Evolutionary conservation across 768 basidiomycete genomes (phyloP).

Genomic region (Boletus barrowsii): DNA sequence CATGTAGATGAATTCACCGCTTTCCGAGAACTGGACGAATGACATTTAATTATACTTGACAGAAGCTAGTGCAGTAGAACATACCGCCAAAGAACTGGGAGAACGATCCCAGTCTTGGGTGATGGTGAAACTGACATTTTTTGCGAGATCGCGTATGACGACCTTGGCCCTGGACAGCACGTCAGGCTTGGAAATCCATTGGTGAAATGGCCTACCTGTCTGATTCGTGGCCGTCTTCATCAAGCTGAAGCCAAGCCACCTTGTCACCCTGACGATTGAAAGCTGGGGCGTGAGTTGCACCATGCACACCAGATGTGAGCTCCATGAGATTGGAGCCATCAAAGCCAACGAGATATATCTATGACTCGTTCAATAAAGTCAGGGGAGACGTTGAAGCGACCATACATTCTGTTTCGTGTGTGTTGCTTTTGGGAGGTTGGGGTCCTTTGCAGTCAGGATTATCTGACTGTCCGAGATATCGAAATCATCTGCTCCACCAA

Average conservation of each 20-base stretch:
- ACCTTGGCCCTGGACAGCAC: constrained; percentile 56
- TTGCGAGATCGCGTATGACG: constrained; percentile 71
- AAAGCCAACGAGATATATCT: constrained; percentile 73
- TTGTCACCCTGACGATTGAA: constrained; percentile 66
- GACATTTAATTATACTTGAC: background rate
- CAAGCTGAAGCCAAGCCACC: constrained; percentile 86
- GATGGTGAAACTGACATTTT: constrained; percentile 64
- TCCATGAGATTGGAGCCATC: constrained; percentile 53
- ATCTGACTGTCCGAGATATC: constrained; percentile 68
- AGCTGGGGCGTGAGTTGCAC: constrained; percentile 72
- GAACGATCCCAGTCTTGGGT: constrained; percentile 88
- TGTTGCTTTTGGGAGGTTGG: constrained; percentile 67
- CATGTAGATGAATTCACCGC: constrained; percentile 66
- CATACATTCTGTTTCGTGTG: constrained; percentile 87
- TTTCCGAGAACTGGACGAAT: constrained; percentile 62
- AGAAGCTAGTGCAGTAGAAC: background rate
- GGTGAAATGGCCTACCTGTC: constrained; percentile 52
- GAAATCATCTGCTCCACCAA: constrained; percentile 82
- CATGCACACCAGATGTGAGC: constrained; percentile 81
- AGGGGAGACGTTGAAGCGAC: background rate
- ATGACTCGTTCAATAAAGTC: background rate
- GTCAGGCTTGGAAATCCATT: background rate
- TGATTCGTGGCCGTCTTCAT: constrained; percentile 85
- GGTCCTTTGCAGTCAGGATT: constrained; percentile 85
- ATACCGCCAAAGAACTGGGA: constrained; percentile 33